A percentile compares a stretch with the other conserved stretches of the same genome.
phyloP scores from a whole-genome alignment of 768 basidiomycete species.

The Amyloporia xantha region DNA sequence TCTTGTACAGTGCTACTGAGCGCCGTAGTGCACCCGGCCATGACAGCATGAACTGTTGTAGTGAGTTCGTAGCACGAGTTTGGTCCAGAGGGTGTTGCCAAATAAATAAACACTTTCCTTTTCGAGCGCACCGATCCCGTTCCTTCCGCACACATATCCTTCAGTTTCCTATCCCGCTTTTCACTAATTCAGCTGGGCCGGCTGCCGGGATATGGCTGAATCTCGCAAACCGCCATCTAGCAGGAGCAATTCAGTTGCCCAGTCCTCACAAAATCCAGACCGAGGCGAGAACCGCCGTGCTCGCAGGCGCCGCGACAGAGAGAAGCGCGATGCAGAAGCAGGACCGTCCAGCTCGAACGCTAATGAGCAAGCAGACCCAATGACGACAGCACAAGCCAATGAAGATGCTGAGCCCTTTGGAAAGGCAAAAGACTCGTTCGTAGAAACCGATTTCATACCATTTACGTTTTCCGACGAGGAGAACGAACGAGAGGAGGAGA shows the following conservation, averaged over 20 bases:
- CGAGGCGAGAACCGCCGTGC: slow-evolving; percentile 5
- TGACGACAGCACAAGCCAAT: too few species aligned
- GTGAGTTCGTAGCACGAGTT: neutral
- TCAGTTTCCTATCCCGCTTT: too few species aligned
- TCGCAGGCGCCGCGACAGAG: neutral
- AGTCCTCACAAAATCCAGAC: neutral
- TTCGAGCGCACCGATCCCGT: too few species aligned
- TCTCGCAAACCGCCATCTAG: neutral
- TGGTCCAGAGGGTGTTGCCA: slow-evolving; percentile 5
- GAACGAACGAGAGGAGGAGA: slow-evolving; percentile 11
- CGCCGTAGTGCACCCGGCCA: slow-evolving; percentile 9
- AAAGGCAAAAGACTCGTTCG: slow-evolving; percentile 6
- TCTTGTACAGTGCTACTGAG: slow-evolving; percentile 9
- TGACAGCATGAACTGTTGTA: slow-evolving; percentile 5
- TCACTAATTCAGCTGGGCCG: neutral
- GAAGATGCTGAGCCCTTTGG: too few species aligned
- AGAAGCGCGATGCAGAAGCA: neutral
- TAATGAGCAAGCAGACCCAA: neutral
- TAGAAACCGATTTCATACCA: slow-evolving; percentile 25
- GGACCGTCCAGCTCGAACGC: slow-evolving; percentile 1
- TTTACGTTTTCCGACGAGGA: slow-evolving; percentile 24
- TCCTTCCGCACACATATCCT: too few species aligned
- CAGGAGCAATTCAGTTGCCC: neutral
- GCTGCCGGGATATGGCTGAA: neutral
- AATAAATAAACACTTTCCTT: slow-evolving; percentile 2